Evolutionary conservation across 768 basidiomycete genomes (phyloP).

Genomic region (Boletus vinaceobasis): DNA sequence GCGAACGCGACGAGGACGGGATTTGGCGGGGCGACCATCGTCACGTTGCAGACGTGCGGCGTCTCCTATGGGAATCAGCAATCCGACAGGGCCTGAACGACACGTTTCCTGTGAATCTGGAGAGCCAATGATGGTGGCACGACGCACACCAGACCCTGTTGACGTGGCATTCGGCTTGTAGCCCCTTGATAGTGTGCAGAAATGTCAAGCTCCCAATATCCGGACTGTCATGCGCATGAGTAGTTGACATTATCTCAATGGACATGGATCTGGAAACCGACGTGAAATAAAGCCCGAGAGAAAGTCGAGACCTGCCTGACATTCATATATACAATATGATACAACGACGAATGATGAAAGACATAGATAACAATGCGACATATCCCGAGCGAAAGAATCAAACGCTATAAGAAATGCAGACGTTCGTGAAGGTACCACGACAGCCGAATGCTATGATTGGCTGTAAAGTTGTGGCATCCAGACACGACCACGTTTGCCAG

Average conservation of each 20-base stretch:
- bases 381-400: background rate
- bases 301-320: background rate
- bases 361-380: conserved; percentile 11
- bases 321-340: background rate
- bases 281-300: background rate
- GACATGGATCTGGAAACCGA: background rate
- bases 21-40: conserved; percentile 34
- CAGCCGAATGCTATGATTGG: conserved; percentile 20
- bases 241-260: background rate
- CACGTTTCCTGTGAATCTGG: conserved; percentile 17
- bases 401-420: conserved; percentile 24
- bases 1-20: conserved; percentile 34
- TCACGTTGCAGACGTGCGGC: conserved; percentile 37
- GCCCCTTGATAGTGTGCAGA: background rate
- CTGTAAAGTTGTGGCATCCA: conserved; percentile 21
- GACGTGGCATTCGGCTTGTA: background rate
- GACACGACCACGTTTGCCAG: conserved; percentile 24
- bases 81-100: conserved; percentile 33
- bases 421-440: conserved; percentile 26
- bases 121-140: background rate
- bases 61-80: conserved; percentile 38
- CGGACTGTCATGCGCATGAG: background rate
- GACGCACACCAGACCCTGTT: background rate
- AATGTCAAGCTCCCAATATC: background rate
- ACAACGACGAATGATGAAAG: background rate